Conservation (phyloP, 2,329 filamentous ascomycete species). For the Penicillium sclerotigenum region DNA sequence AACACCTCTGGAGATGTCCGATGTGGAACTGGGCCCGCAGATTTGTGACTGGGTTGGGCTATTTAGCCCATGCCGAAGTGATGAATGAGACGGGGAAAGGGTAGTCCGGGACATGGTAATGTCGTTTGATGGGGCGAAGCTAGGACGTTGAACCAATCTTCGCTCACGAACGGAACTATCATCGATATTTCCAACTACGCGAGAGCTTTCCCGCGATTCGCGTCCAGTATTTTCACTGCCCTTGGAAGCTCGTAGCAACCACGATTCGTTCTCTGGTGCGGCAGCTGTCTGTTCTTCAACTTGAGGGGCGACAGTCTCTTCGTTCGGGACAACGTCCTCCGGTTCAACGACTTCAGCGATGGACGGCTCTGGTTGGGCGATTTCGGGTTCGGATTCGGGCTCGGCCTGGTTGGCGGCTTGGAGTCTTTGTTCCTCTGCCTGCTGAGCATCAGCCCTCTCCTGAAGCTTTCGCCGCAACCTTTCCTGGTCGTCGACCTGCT, state of each 20-base stretch:
- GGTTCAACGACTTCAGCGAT: constrained; percentile 1
- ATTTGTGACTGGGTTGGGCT: constrained; percentile 55
- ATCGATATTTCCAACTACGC: constrained; percentile 35
- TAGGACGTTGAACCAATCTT: constrained; percentile 27
- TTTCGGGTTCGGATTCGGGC: neutral
- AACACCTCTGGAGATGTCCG: constrained; percentile 52
- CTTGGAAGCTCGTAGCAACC: constrained; percentile 35
- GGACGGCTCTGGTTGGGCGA: neutral
- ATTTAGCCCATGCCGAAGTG: constrained; percentile 45
- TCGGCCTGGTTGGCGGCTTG: neutral
- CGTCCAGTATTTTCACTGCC: constrained; percentile 21
- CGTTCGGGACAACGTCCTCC: neutral
- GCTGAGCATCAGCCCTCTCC: constrained; percentile 52
- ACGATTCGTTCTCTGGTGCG: constrained; percentile 25
- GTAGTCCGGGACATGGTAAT: constrained; percentile 34
- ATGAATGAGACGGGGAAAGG: constrained; percentile 41
- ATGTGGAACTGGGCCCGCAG: constrained; percentile 51
- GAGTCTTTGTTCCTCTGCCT: constrained; percentile 48
- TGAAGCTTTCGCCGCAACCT: constrained; percentile 50
- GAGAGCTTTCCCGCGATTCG: constrained; percentile 32
- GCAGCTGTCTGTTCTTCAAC: constrained; percentile 4
- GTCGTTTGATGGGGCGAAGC: constrained; percentile 36
- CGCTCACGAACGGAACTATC: constrained; percentile 33
- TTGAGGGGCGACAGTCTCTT: neutral
- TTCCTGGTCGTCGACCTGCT: constrained; percentile 67